Evolutionary conservation across 805 yeast species (phyloP).

Genomic region (Starmerella tilneyi): DNA sequence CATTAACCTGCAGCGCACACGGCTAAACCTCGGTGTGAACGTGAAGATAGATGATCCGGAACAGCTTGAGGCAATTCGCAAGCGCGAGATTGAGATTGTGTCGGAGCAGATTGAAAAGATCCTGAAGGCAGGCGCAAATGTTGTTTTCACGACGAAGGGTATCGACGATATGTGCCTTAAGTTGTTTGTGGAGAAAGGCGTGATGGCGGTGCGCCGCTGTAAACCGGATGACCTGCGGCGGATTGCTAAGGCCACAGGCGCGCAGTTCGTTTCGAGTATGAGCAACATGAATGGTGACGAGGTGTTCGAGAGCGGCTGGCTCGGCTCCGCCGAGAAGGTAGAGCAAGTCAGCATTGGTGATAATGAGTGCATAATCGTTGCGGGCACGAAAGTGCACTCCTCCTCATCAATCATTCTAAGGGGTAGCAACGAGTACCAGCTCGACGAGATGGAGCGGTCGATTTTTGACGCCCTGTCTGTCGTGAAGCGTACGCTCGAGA

Average conservation of each 20-base stretch:
- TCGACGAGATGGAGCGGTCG: constrained; percentile 98
- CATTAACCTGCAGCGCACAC: constrained; percentile 86
- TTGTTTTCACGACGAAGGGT: constrained; percentile 85
- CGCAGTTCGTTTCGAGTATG: constrained; percentile 74
- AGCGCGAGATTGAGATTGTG: constrained; percentile 77
- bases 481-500: constrained; percentile 89
- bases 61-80: constrained; percentile 83
- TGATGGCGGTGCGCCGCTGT: constrained; percentile 94
- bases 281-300: constrained; percentile 95
- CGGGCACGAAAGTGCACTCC: constrained; percentile 84
- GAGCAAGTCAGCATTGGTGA: constrained; percentile 84
- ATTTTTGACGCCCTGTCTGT: constrained; percentile 89
- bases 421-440: constrained; percentile 85
- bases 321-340: constrained; percentile 87
- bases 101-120: constrained; percentile 74
- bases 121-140: constrained; percentile 82
- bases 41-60: constrained; percentile 96
- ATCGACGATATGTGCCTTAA: constrained; percentile 87
- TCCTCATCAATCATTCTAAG: constrained; percentile 85
- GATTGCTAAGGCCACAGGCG: constrained; percentile 97
- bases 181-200: constrained; percentile 81
- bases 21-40: constrained; percentile 97
- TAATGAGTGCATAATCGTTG: constrained; percentile 89
- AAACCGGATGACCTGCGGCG: constrained; percentile 92
- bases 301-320: constrained; percentile 69